These are phyloP conservation scores for Pyrrhoderma noxium DNA, from an alignment of 1,284 basidiomycete species.

Conservation along the genomic window DNA sequence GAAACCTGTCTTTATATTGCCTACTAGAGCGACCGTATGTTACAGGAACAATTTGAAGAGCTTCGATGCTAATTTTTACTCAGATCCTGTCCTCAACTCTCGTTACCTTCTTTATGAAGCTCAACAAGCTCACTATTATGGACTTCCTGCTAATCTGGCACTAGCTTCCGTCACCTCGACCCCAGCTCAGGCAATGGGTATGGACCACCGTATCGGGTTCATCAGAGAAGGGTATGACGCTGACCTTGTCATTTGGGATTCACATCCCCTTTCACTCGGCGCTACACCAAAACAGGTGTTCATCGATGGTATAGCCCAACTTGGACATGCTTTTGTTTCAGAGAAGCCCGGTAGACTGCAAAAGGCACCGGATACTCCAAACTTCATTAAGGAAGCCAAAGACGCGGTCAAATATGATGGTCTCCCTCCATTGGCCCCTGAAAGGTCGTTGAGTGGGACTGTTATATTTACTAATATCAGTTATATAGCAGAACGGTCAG, in stretches of 20 bases:
- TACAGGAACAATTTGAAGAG: too few species aligned
- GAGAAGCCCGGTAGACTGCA: constrained; percentile 44
- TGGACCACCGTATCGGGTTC: constrained; percentile 77
- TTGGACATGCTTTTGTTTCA: constrained; percentile 34
- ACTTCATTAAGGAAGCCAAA: constrained; percentile 49
- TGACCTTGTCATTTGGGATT: constrained; percentile 65
- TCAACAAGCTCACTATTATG: constrained; percentile 80
- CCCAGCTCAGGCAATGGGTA: constrained; percentile 69
- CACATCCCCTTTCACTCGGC: constrained; percentile 70
- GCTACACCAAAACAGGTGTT: constrained; percentile 67
- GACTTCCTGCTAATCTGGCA: constrained; percentile 50
- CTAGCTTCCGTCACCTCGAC: constrained; percentile 72
- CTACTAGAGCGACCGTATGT: constrained; percentile 50
- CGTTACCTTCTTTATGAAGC: constrained; percentile 80
- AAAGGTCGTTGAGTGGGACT: constrained; percentile 22
- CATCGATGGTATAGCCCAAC: constrained; percentile 63
- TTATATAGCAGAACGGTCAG: constrained; percentile 29
- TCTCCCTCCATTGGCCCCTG: constrained; percentile 50
- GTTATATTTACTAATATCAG: constrained; percentile 54
- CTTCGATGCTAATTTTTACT: too few species aligned
- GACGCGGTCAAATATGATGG: constrained; percentile 54
- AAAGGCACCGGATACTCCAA: constrained; percentile 44
- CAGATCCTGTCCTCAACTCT: constrained; percentile 62
- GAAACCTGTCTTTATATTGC: background rate
- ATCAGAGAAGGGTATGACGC: constrained; percentile 52